Conservation (phyloP, 441 rosid genomes). For the Gossypium davidsonii region DNA sequence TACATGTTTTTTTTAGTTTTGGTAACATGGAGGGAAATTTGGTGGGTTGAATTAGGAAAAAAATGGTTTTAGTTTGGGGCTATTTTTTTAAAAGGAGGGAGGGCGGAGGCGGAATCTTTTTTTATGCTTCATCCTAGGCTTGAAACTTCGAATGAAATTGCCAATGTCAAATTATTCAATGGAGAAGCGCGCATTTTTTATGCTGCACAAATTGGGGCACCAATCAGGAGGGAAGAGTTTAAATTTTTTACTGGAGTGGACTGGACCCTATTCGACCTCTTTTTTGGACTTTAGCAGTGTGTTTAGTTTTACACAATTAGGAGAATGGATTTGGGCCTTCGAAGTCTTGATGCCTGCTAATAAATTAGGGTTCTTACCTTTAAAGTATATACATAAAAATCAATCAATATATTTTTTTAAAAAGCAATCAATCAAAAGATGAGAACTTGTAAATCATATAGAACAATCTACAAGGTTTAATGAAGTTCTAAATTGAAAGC, state of each 20-base stretch:
- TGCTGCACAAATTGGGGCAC: background rate
- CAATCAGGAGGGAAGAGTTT: background rate
- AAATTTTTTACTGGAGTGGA: background rate
- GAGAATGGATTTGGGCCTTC: background rate
- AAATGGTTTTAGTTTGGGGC: background rate
- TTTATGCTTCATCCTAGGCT: background rate
- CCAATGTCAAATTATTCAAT: background rate
- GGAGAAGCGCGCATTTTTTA: background rate
- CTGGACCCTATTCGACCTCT: background rate
- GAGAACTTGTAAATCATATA: background rate
- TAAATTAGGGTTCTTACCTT: background rate
- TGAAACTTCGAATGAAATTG: background rate
- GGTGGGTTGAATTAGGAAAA: constrained; percentile 5
- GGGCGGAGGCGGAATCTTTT: background rate
- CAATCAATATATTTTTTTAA: background rate
- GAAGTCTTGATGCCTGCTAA: background rate
- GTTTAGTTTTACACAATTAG: background rate
- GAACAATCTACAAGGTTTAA: background rate
- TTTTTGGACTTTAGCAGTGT: background rate
- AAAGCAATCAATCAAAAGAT: background rate
- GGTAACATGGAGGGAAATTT: constrained; percentile 7
- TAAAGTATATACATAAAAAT: too few species aligned
- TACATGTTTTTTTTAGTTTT: constrained; percentile 7
- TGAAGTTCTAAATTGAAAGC: background rate
- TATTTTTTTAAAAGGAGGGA: constrained; percentile 2